Percentiles rank a stretch among this genome's conserved stretches.
Evolutionary conservation across 2,329 filamentous ascomycete genomes (phyloP).

Genomic region (Zasmidium angulare): DNA sequence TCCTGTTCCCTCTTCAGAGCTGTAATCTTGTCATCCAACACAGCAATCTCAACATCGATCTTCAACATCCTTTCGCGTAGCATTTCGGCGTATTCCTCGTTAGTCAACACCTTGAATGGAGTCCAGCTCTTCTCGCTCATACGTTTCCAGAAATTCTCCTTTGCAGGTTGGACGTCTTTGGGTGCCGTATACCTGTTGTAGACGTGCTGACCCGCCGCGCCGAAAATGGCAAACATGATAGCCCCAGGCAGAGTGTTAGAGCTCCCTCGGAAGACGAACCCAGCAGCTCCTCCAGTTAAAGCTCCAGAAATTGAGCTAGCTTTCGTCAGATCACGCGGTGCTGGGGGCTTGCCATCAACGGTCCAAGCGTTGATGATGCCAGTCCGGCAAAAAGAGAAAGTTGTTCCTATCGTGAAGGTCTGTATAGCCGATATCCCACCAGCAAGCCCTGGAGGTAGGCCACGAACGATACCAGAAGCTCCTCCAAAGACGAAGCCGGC

Average conservation of each 20-base stretch:
- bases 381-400: conserved; percentile 66
- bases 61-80: conserved; percentile 69
- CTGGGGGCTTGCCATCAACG: conserved; percentile 24
- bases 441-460: conserved; percentile 67
- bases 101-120: conserved; percentile 67
- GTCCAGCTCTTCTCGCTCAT: conserved; percentile 66
- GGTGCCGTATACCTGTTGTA: conserved; percentile 52
- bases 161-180: conserved; percentile 39
- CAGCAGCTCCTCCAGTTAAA: conserved; percentile 59
- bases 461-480: conserved; percentile 55
- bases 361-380: conserved; percentile 39
- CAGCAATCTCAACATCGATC: conserved; percentile 73
- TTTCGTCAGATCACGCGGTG: conserved; percentile 56
- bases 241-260: conserved; percentile 56
- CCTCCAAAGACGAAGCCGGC: conserved; percentile 61
- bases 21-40: conserved; percentile 74
- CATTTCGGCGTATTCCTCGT: conserved; percentile 71
- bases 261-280: conserved; percentile 59
- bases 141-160: conserved; percentile 47
- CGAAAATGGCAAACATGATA: conserved; percentile 59
- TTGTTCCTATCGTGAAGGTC: conserved; percentile 75
- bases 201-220: conserved; percentile 56
- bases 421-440: conserved; percentile 72
- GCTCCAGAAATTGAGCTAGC: conserved; percentile 71
- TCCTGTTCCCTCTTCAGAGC: conserved; percentile 40